Evolutionary conservation across 2,329 filamentous ascomycete genomes (phyloP).

Genomic region (Clonostachys chloroleuca): DNA sequence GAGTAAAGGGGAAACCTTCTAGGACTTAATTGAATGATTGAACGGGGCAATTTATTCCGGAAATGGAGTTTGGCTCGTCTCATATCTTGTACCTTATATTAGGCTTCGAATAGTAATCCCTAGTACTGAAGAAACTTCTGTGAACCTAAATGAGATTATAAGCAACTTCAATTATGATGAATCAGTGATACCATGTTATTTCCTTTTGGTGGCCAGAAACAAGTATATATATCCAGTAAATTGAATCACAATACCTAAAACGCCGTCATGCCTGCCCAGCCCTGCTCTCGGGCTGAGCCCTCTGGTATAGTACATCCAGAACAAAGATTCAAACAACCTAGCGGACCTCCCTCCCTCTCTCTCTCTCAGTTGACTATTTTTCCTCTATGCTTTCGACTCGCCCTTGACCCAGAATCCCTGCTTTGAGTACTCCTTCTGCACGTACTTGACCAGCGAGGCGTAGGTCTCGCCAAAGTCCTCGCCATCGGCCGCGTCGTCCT

Average conservation of each 20-base stretch:
- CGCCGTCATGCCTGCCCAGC: slow-evolving; percentile 28
- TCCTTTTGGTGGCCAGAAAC: no score
- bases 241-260: slow-evolving; percentile 20
- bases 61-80: no score
- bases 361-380: not conserved
- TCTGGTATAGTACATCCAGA: slow-evolving; percentile 31
- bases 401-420: slow-evolving; percentile 45
- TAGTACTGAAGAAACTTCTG: no score
- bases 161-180: no score
- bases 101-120: no score
- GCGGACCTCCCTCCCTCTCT: not conserved
- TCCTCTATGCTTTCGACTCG: slow-evolving; percentile 19
- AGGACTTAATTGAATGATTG: no score
- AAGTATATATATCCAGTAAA: not conserved
- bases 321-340: slow-evolving; percentile 10
- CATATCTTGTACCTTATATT: no score
- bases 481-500: slow-evolving; percentile 41
- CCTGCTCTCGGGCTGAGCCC: slow-evolving; percentile 12
- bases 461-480: slow-evolving; percentile 62
- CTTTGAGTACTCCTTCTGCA: slow-evolving; percentile 60
- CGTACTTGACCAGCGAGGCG: slow-evolving; percentile 60
- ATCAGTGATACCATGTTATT: no score
- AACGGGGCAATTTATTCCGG: no score
- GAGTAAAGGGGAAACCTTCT: slow-evolving; percentile 46
- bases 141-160: no score